Evolutionary conservation across 495 filamentous ascomycete genomes (phyloP), one percentile per base, ranked within the genome.

Genomic region (Polyplosphaeria fusca): DNA sequence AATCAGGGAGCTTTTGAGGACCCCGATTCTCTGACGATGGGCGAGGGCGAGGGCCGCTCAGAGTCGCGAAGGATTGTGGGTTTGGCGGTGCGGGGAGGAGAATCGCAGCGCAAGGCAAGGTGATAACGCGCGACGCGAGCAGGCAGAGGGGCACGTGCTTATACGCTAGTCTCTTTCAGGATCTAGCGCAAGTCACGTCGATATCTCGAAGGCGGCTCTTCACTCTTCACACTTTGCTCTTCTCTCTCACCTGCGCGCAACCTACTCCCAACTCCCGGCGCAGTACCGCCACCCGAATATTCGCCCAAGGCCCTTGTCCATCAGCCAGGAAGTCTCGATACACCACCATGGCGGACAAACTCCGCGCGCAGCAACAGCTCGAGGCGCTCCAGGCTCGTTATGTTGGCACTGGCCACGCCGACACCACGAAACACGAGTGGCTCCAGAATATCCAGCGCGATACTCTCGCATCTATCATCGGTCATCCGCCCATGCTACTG

Each of bases 361-460:
- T 97, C 58, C 91, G 94, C 70, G 91, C 91, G 13, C 86, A 91
- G 54, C 94, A 97, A 73, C 93, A 97, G 68, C 92, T 99, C 65
- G 94, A 97, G 74, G 82, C 87, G 58, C 87, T 97, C 11, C 93
- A 98, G 73, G 82, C 89, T 64, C 90, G 91, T 45, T 94, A 93
- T 76, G 77, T 98, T 67, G 93, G 93, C 68, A 97, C 91, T 11
- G 94, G 94, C n/a, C 91, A 96, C 73, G 89, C 93, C 46, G 93
- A 99, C 75, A 97, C 94, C 7, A 96, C 93, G 14, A 91, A 87
- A 67, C 90, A 81, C 82, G 93, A 99, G 76, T 99, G 92, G 91
- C 81, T 84, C 45, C 86, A 85, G 26, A 99, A 99, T 56, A 71
- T 74, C 57, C 55, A 55, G 42, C 70, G 71, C 42, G 71, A 74